Base-by-base conservation (phyloP, 352 stramenopile species). In the Globisporangium mamillatum region DNA sequence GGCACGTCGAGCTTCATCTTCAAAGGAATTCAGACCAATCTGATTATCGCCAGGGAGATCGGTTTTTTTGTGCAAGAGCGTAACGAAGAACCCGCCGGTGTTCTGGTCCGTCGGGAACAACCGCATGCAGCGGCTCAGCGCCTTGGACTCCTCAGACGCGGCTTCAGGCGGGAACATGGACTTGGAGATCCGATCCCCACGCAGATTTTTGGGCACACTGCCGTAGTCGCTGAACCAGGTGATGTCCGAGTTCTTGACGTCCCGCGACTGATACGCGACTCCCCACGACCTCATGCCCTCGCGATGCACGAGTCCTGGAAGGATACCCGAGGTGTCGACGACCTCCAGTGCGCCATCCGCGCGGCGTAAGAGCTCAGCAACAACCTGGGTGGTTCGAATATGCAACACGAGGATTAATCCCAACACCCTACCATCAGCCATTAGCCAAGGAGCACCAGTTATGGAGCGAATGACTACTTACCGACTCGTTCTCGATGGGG, bases 11-110 rank as follows among this genome's bases (percentile, higher is more conserved):
- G 63, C 63, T 10, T 59, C 63, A 2, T 70, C 65, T 32, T 92
- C 84, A 29, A 76, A 88, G 29, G 80, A 81, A n/a, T 74, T 55
- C 0, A 91, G 70, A 0, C 82, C 80, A 12, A 36, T 57, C 50
- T 91, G 72, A 6, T 68, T 32, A 32, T 68, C 71, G 3, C 74
- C 78, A 52, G 77, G 73, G 0, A 90, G 68, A 7, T 69, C 60
- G 32, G 41, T 72, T 53, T 64, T 81, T 67, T 98, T 98, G 36
- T 87, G 73, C 29, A 99, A 78, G 8, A 99, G 80, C 24, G 93
- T 91, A 18, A 99, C 85, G 74, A 99, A 99, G 76, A 99, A 99
- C 20, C 97, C 97, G 34, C 97, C 97, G 1, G 96, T 98, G 75
- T 99, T 94, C 61, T 99, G 89, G 77, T 99, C 96, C 24, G 98